Conservation (phyloP, 2,329 filamentous ascomycete species). For the Sporothrix mexicana region DNA sequence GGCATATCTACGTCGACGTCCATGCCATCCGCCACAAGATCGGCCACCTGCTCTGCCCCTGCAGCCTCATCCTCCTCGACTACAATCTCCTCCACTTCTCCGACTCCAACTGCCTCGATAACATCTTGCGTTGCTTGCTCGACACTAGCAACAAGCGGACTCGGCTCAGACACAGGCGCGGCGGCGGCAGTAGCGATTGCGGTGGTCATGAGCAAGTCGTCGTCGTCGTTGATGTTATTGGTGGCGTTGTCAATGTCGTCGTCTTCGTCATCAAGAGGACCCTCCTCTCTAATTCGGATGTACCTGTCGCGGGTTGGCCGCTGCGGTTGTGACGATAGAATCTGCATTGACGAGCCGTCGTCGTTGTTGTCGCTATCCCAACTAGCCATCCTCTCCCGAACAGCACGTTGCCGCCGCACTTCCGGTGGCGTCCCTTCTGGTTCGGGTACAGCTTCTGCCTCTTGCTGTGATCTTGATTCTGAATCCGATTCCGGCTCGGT, state of each 20-base stretch:
- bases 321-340: neutral
- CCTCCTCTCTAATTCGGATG: no score
- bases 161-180: neutral
- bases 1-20: neutral
- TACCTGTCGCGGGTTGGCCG: neutral
- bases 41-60: neutral
- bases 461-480: no score
- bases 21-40: neutral
- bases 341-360: neutral
- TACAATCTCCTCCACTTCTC: neutral
- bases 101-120: neutral
- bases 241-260: slow-evolving; percentile 5
- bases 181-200: neutral
- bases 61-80: neutral
- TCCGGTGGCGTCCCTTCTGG: neutral
- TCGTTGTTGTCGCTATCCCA: neutral
- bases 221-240: neutral
- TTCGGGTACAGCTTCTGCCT: no score
- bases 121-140: slow-evolving; percentile 18
- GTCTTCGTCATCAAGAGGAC: neutral
- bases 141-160: neutral
- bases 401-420: neutral
- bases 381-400: neutral
- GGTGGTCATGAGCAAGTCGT: neutral
- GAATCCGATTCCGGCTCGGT: neutral